Base-by-base conservation (phyloP, 75 land plant genomes). In the Picea glauca region DNA sequence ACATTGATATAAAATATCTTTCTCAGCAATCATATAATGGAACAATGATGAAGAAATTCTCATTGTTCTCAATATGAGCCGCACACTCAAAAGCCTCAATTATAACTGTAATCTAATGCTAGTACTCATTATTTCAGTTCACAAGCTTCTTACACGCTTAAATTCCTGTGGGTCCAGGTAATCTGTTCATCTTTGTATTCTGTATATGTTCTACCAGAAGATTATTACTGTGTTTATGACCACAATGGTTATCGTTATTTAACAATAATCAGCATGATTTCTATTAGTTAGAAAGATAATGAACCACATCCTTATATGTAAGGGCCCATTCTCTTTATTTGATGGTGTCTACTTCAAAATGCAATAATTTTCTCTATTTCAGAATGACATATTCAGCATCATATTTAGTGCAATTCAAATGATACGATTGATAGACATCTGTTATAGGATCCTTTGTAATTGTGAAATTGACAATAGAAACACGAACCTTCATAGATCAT, bases 401-500 rank as follows among this genome's bases (percentile, higher is more conserved):
- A 67, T 5, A 15, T 6, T 67, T 67, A 40, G 20, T 67, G 38
- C 43, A 2, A 67, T 67, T 67, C n/a, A 67, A 18, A 67, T 21
- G 21, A 15, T 43, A 38, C 14, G 5, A 32, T 32, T 23, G 43
- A 14, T 65, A 65, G 13, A 38, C 5, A 13, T 67, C 46, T 38
- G 18, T 38, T 67, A 14, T 31, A 67, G 43, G 35, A 35, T 35
- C 18, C 50, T 3, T 30, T 67, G n/a, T 33, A 67, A 67, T 15
- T 32, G 46, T 67, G 72, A 31, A 38, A 8, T 64, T 40, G 13
- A 13, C 15, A 17, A 18, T 33, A 67, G 46, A 20, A 67, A 32
- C 8, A 38, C 72, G 35, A 67, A 67, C 72, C 72, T 35, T 67
- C 72, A 38, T 67, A 67, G 3, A 67, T 33, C n/a, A 67, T 3